Evolutionary conservation across 768 basidiomycete genomes (phyloP).

Genomic region (Boletus reticulatus): DNA sequence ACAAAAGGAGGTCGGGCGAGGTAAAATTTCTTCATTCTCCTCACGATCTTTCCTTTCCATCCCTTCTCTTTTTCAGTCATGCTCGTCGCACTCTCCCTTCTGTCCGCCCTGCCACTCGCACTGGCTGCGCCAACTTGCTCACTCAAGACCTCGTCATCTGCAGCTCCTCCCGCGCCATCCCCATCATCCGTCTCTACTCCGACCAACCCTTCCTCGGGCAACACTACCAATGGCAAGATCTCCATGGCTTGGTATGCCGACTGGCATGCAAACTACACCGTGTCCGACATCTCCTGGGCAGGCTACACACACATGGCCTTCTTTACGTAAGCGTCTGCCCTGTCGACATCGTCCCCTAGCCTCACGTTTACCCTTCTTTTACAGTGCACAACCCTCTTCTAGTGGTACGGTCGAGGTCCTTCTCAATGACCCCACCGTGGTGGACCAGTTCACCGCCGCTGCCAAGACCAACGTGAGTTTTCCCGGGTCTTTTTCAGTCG

Average conservation of each 20-base stretch:
- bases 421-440: slow-evolving; percentile 1
- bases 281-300: slow-evolving; percentile 58
- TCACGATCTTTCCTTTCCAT: slow-evolving; percentile 18
- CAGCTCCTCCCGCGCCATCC: background rate
- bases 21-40: background rate
- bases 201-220: slow-evolving; percentile 9
- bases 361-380: background rate
- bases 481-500: too few relatives aligned
- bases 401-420: slow-evolving; percentile 11
- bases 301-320: slow-evolving; percentile 69
- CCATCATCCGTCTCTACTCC: background rate
- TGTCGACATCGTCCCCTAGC: background rate
- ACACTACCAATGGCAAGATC: slow-evolving; percentile 30
- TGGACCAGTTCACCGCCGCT: slow-evolving; percentile 22
- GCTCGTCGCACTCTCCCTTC: slow-evolving; percentile 22
- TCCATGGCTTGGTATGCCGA: slow-evolving; percentile 70
- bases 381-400: slow-evolving; percentile 24
- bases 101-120: slow-evolving; percentile 23
- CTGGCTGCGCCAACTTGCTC: slow-evolving; percentile 30
- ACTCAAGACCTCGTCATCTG: slow-evolving; percentile 6
- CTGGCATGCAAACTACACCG: slow-evolving; percentile 52
- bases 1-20: slow-evolving; percentile 7
- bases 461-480: slow-evolving; percentile 26
- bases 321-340: slow-evolving; percentile 44
- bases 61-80: slow-evolving; percentile 13